phyloP scores from a whole-genome alignment of 371 early-diverging fungal species.

The Apophysomyces trapeziformis region DNA sequence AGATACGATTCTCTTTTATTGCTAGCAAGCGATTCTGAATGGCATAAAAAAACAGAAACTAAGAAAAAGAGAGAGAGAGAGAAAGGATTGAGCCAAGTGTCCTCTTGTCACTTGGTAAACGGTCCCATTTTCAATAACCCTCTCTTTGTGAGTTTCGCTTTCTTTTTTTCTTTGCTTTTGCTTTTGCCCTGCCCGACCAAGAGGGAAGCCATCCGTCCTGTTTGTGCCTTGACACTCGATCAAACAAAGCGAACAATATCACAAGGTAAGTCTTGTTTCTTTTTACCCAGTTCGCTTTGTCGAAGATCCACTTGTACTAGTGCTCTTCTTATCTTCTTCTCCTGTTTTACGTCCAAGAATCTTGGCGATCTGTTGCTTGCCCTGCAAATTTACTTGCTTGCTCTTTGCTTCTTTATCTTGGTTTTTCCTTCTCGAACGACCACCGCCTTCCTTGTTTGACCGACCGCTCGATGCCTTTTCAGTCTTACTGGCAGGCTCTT shows the following conservation, averaged over 20 bases:
- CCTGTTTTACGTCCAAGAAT: conserved; percentile 32
- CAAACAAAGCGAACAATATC: neutral
- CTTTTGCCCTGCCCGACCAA: neutral
- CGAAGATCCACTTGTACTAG: neutral
- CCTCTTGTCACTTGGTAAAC: neutral
- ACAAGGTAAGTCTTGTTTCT: neutral
- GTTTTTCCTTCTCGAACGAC: conserved; percentile 9
- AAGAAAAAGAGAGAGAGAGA: too few relatives aligned
- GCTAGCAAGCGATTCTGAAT: too few relatives aligned
- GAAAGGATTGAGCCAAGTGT: too few relatives aligned
- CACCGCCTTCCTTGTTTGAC: neutral
- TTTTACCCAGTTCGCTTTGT: conserved; percentile 2
- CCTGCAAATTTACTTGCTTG: conserved; percentile 14
- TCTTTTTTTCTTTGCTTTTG: neutral
- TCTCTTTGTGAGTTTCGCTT: neutral
- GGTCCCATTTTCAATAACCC: neutral
- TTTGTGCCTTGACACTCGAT: neutral
- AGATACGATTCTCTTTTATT: too few relatives aligned
- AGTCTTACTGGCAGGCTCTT: neutral
- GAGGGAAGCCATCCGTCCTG: neutral
- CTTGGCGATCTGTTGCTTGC: conserved; percentile 29
- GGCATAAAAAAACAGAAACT: too few relatives aligned
- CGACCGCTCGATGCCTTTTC: neutral
- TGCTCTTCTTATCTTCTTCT: neutral
- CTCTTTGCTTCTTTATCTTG: conserved; percentile 3